Percentiles rank a stretch among this genome's conserved stretches.
Evolutionary conservation across 2,329 filamentous ascomycete genomes (phyloP).

Genomic region (Thyridium curvatum): DNA sequence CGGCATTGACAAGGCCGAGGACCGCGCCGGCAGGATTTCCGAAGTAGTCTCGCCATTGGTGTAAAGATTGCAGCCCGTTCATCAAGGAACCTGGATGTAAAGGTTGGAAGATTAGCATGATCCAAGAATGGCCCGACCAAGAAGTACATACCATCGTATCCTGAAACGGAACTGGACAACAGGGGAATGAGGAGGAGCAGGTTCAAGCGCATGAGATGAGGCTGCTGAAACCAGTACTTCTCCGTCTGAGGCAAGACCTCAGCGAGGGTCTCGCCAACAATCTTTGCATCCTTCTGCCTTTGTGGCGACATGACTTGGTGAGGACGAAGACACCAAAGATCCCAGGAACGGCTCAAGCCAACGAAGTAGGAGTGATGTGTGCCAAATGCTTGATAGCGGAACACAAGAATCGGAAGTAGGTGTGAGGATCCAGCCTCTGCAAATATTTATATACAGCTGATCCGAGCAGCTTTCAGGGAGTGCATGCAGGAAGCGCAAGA

Average conservation of each 20-base stretch:
- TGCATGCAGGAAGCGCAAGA: too few relatives aligned
- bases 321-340: too few relatives aligned
- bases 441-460: too few relatives aligned
- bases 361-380: too few relatives aligned
- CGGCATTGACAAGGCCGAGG: constrained; percentile 14
- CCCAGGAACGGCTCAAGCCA: too few relatives aligned
- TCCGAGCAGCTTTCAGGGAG: too few relatives aligned
- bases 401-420: too few relatives aligned
- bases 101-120: not conserved
- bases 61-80: constrained; percentile 32
- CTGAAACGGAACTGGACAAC: constrained; percentile 28
- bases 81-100: constrained; percentile 21
- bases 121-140: not conserved
- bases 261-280: constrained; percentile 20
- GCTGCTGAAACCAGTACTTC: constrained; percentile 33
- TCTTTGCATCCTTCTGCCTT: constrained; percentile 6
- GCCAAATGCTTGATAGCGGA: too few relatives aligned
- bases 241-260: constrained; percentile 29
- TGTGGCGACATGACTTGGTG: too few relatives aligned
- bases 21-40: constrained; percentile 12
- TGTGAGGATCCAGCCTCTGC: too few relatives aligned
- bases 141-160: constrained; percentile 31
- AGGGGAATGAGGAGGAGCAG: constrained; percentile 34
- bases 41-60: constrained; percentile 21
- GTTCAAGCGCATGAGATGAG: constrained; percentile 36